Evolutionary conservation across 441 rosid species (phyloP).

Genomic region (Mallotus japonicus): DNA sequence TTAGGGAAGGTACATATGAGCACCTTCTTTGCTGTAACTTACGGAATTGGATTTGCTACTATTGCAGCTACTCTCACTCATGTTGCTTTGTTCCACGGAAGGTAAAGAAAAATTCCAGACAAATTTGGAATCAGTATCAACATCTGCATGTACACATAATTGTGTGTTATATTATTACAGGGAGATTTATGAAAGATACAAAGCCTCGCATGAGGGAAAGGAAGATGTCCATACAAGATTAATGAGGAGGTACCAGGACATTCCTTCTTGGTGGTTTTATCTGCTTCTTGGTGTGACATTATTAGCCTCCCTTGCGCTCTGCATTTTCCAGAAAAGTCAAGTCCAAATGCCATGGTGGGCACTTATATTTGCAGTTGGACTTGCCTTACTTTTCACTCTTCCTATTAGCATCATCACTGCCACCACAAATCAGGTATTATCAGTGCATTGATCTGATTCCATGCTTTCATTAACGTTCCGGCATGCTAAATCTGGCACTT

Average conservation of each 20-base stretch:
- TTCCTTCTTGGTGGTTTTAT: conserved; percentile 48
- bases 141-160: too few relatives aligned
- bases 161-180: conserved; percentile 9
- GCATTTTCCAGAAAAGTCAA: conserved; percentile 32
- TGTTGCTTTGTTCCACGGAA: conserved; percentile 41
- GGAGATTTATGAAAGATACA: conserved; percentile 35
- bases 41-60: conserved; percentile 37
- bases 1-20: conserved; percentile 32
- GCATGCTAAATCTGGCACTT: too few relatives aligned
- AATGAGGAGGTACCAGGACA: conserved; percentile 36
- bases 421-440: conserved; percentile 42
- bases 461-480: not conserved
- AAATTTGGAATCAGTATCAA: too few relatives aligned
- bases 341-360: conserved; percentile 55
- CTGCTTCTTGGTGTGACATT: conserved; percentile 29
- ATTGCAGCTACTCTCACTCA: conserved; percentile 36
- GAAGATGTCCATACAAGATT: conserved; percentile 40
- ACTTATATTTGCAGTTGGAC: conserved; percentile 35
- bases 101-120: conserved; percentile 22
- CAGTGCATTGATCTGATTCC: not conserved
- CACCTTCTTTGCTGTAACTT: conserved; percentile 34
- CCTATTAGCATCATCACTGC: conserved; percentile 45
- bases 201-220: conserved; percentile 32
- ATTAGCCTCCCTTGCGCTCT: conserved; percentile 29
- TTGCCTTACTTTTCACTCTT: conserved; percentile 42